These are phyloP conservation scores for Exophiala lecanii-corni DNA, from an alignment of 2,329 filamentous ascomycete species.

Conservation along the genomic window DNA sequence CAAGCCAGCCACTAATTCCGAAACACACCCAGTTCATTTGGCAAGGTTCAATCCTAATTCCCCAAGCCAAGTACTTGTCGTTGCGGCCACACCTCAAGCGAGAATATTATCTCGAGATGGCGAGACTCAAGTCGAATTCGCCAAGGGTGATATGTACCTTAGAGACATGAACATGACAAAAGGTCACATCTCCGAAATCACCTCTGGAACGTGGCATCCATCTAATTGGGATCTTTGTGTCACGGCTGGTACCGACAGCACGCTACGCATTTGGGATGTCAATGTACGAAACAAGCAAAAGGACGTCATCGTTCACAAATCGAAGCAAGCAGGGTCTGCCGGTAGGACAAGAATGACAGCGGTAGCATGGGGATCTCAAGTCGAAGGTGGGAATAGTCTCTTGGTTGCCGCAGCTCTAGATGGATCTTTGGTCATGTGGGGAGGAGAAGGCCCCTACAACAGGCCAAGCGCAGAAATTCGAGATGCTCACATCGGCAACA, in stretches of 20 bases:
- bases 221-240: conserved; percentile 77
- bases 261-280: conserved; percentile 92
- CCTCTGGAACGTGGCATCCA: conserved; percentile 86
- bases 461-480: conserved; percentile 77
- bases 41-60: conserved; percentile 80
- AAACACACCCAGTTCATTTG: conserved; percentile 84
- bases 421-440: conserved; percentile 87
- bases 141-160: conserved; percentile 98
- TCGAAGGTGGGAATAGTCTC: conserved; percentile 72
- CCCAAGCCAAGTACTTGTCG: conserved; percentile 74
- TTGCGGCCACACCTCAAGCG: conserved; percentile 84
- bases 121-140: conserved; percentile 77
- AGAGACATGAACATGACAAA: conserved; percentile 97
- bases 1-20: conserved; percentile 65
- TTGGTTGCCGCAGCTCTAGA: conserved; percentile 81
- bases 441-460: conserved; percentile 78
- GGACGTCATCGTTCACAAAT: conserved; percentile 94
- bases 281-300: conserved; percentile 87
- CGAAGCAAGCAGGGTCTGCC: conserved; percentile 77
- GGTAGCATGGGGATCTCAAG: conserved; percentile 75
- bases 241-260: conserved; percentile 92
- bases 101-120: conserved; percentile 88
- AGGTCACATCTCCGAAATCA: conserved; percentile 88
- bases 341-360: conserved; percentile 92
- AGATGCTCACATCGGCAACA: conserved; percentile 74